Base-by-base conservation (phyloP, 2,329 filamentous ascomycete species). In the Xylaria multiplex region DNA sequence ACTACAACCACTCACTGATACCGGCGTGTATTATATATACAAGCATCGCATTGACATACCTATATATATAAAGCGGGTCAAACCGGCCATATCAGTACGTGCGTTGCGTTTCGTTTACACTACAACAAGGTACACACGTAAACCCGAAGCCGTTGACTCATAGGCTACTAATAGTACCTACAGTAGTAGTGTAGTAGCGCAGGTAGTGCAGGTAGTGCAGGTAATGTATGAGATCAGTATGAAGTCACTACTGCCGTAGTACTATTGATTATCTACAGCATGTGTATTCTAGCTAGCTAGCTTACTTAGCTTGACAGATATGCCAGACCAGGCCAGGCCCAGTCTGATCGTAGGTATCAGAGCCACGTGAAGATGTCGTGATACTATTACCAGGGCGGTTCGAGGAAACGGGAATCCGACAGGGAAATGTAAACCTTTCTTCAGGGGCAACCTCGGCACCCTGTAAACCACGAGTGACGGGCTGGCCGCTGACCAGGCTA, bases 361-460 rank as follows among this genome's bases (percentile, higher is more conserved):
- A 66, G 67, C 67, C 67, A 69, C 67, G 67, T 69, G 67, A 69
- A 67, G 56, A 65, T 64, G 65, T 68, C 67, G 65, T 70, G 68
- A 59, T 63, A 68, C 65, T 50, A 53, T 60, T 61, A 55, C 67
- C 59, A 63, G 65, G 65, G 62, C 59, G 48, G 46, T 62, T 40
- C 42, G 52, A 55, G 46, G 52, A 60, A 57, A 46, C 59, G 24
- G 59, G 50, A 59, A 56, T 43, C 57, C 40, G 60, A 70, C 63
- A 64, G 53, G 65, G 65, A 64, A 53, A 59, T 48, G 43, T 27
- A 57, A 50, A 48, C 61, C 55, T 24, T 49, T 42, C 55, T 55
- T 65, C 67, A 69, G 65, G 67, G 67, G 64, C 62, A 65, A 59
- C 46, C 52, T 69, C 62, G 55, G 59, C 60, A 66, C 64, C 66